These are phyloP conservation scores for Coniferiporia sulphurascens DNA, from an alignment of 1,284 basidiomycete species.

Conservation along the genomic window DNA sequence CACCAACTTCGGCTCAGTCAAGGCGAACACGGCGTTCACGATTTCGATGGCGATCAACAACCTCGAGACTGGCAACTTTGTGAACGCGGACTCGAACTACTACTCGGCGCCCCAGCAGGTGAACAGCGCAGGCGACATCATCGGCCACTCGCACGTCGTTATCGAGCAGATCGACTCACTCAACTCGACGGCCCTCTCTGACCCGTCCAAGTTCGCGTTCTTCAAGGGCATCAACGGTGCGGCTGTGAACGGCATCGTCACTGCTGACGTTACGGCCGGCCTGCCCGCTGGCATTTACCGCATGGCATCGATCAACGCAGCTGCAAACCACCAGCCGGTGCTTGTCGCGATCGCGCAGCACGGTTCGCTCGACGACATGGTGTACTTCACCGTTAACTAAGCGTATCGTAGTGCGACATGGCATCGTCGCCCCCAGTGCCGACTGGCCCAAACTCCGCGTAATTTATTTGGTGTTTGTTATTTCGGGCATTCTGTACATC, in stretches of 20 bases:
- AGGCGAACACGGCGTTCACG: constrained; percentile 44
- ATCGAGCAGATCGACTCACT: constrained; percentile 52
- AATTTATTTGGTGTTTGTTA: not conserved
- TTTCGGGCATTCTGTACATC: not conserved
- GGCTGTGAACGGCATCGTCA: constrained; percentile 44
- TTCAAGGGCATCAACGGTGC: constrained; percentile 62
- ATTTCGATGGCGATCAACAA: constrained; percentile 44
- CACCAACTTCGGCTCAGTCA: constrained; percentile 38
- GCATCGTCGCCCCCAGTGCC: not conserved
- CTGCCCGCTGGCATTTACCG: constrained; percentile 54
- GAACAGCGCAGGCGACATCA: constrained; percentile 45
- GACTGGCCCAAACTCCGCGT: not conserved
- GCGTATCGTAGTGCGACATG: not conserved
- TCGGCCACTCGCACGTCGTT: constrained; percentile 64
- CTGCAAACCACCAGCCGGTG: constrained; percentile 59
- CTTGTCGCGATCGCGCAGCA: constrained; percentile 53
- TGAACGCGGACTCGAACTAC: constrained; percentile 51
- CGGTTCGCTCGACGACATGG: constrained; percentile 54
- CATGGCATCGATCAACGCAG: constrained; percentile 46
- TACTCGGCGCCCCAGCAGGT: constrained; percentile 55
- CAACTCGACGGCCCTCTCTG: constrained; percentile 45
- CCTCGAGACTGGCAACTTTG: constrained; percentile 49
- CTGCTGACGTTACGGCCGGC: constrained; percentile 53
- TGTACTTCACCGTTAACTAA: constrained; percentile 50
- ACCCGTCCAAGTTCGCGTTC: constrained; percentile 60